A percentile compares a stretch with the other conserved stretches of the same genome.
Conservation (phyloP, 75 land plant genomes). For the Sequoia sempervirens region DNA sequence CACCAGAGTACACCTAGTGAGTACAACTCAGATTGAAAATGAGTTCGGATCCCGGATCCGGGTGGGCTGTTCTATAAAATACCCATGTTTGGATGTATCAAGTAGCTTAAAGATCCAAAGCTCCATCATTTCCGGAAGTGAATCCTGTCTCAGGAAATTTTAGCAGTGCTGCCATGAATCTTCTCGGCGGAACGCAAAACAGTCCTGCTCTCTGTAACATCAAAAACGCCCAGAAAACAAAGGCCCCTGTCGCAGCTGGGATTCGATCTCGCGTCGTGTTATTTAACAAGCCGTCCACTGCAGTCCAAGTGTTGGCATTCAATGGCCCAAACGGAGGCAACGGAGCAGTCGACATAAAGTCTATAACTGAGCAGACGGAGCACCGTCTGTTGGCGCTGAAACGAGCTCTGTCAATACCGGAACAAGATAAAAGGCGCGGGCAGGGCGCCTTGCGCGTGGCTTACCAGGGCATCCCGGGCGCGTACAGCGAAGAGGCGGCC, state of each 20-base stretch:
- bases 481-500: constrained; percentile 37
- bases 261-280: background rate
- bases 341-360: background rate
- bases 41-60: too few relatives aligned
- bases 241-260: background rate
- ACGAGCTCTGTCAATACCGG: background rate
- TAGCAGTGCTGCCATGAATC: background rate
- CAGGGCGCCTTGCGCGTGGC: constrained; percentile 11
- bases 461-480: constrained; percentile 31
- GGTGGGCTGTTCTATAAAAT: too few relatives aligned
- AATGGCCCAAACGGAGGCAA: background rate
- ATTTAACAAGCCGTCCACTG: background rate
- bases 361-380: background rate
- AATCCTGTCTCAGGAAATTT: too few relatives aligned
- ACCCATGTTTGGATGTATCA: too few relatives aligned
- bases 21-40: too few relatives aligned
- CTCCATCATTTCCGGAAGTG: too few relatives aligned
- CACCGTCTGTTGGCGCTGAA: background rate
- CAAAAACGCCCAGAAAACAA: background rate
- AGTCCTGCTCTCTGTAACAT: background rate
- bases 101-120: too few relatives aligned
- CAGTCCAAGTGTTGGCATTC: background rate
- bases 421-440: background rate
- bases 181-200: background rate
- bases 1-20: too few relatives aligned